Base-by-base conservation (phyloP, 116 monocot genomes). In the Iris pallida region DNA sequence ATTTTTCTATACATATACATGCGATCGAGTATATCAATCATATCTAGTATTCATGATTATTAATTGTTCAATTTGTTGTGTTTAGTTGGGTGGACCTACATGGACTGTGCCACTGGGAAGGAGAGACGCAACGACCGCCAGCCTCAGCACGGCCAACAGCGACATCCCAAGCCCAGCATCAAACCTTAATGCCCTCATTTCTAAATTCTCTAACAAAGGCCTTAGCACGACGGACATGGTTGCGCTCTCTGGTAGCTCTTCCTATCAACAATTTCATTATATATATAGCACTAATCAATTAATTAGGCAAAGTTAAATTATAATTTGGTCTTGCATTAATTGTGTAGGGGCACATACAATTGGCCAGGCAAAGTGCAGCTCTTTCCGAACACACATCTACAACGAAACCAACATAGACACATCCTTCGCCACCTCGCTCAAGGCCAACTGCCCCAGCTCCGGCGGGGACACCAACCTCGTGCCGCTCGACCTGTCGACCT, bases 271-370 rank as follows among this genome's bases (percentile, higher is more conserved):
- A 30, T 30, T 30, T 30, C 30, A 30, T 30, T 30, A n/a, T n/a
- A n/a, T n/a, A n/a, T n/a, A n/a, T n/a, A 30, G 30, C 30, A 30
- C 30, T n/a, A n/a, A n/a, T n/a, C n/a, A n/a, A n/a, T n/a, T n/a
- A n/a, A n/a, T n/a, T n/a, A n/a, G n/a, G n/a, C n/a, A n/a, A n/a
- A n/a, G n/a, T n/a, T n/a, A n/a, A n/a, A n/a, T n/a, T n/a, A n/a
- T n/a, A 30, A 30, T 30, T 30, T 30, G 30, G 30, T 3, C 2
- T 30, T 30, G 30, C 30, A 30, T 4, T 12, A 54, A 54, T 14
- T 40, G 3, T 45, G 57, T 64, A 79, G 83, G 83, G 17, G 83
- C 75, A 8, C 83, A 83, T 62, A 83, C 83, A 30, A 71, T 83
- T 17, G 82, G 82, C 2, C 60, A 70, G 20, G 82, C 82, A 1